phyloP scores from a whole-genome alignment of 1,139 yeast genomes.

The Pichia sp. region DNA sequence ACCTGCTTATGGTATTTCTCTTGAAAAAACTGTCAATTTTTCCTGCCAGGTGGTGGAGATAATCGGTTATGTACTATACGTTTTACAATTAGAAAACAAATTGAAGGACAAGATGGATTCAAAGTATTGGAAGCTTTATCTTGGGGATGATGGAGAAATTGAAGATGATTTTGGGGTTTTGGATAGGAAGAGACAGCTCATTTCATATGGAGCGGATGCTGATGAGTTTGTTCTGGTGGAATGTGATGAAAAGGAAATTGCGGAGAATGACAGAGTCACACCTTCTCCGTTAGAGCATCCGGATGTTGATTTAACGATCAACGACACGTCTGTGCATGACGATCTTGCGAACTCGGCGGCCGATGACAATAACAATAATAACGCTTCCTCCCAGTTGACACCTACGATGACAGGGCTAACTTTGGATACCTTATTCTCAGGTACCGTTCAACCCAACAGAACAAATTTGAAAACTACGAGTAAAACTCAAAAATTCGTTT shows the following conservation, averaged over 20 bases:
- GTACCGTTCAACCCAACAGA: background rate
- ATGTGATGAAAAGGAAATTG: conserved; percentile 30
- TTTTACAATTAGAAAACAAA: conserved; percentile 21
- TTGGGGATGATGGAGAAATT: conserved; percentile 75
- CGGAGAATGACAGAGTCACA: conserved; percentile 33
- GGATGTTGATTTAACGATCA: background rate
- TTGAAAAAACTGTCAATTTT: conserved; percentile 26
- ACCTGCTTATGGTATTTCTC: conserved; percentile 24
- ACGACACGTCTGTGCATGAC: too few relatives aligned
- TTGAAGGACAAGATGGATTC: conserved; percentile 32
- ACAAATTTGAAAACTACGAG: background rate
- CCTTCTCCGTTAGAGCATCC: conserved; percentile 39
- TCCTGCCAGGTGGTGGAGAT: conserved; percentile 49
- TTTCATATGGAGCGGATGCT: conserved; percentile 63
- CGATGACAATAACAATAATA: too few relatives aligned
- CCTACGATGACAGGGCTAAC: background rate
- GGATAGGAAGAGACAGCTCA: conserved; percentile 44
- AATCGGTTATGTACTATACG: conserved; percentile 50
- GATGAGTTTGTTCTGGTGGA: conserved; percentile 54
- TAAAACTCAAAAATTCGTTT: background rate
- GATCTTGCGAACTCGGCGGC: too few relatives aligned
- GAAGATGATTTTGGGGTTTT: conserved; percentile 64
- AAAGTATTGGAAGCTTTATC: conserved; percentile 57
- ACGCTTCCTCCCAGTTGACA: too few relatives aligned
- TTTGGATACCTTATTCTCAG: background rate